These are phyloP conservation scores for Rhododendron henanense DNA, from an alignment of 148 eudicot species.

Conservation along the genomic window DNA sequence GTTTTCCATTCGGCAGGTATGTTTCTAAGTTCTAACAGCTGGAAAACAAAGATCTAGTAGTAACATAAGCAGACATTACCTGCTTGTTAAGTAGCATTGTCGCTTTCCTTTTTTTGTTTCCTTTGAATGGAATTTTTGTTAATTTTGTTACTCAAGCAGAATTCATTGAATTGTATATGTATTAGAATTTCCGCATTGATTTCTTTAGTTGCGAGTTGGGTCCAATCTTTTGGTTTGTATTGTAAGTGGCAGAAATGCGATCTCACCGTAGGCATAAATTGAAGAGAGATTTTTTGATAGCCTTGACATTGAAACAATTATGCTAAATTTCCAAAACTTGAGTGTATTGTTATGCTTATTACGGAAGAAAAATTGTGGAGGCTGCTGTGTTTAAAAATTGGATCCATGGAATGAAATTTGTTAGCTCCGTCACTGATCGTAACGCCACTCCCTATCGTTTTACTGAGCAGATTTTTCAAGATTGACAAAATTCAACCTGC, in stretches of 20 bases:
- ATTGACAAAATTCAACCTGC: background rate
- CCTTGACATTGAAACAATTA: background rate
- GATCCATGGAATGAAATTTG: background rate
- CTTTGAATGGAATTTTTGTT: background rate
- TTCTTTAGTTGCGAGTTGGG: background rate
- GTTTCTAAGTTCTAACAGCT: background rate
- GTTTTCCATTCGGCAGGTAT: background rate
- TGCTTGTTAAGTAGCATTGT: background rate
- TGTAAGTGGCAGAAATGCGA: background rate
- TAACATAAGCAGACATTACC: background rate
- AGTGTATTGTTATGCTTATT: background rate
- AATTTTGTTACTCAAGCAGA: no score
- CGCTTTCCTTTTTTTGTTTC: no score
- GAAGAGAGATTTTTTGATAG: background rate
- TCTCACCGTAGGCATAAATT: background rate
- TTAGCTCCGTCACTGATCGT: background rate
- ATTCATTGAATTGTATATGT: background rate
- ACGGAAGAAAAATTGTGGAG: background rate
- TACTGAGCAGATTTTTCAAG: background rate
- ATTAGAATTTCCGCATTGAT: background rate
- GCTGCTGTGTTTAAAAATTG: background rate
- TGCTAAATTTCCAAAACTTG: background rate
- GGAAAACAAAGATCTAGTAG: background rate
- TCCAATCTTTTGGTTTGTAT: background rate
- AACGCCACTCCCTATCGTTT: background rate